These are phyloP conservation scores for Tetrahymena thermophila DNA, from an alignment of 73 alveolate species.

Conservation along the genomic window DNA sequence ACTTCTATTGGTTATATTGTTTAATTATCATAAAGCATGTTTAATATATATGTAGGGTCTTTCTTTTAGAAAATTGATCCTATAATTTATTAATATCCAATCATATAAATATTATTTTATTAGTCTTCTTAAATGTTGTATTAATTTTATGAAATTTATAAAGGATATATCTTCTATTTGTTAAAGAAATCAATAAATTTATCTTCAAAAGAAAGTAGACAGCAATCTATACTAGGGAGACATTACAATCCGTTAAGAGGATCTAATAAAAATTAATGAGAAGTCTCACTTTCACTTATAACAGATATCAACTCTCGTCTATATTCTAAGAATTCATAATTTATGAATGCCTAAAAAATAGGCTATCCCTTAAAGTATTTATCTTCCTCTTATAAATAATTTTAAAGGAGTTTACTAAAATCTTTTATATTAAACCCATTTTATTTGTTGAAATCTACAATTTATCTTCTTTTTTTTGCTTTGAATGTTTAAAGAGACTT, in stretches of 20 bases:
- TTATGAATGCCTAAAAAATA: background rate
- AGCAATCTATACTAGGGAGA: background rate
- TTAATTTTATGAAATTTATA: background rate
- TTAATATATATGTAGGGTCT: background rate
- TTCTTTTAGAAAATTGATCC: background rate
- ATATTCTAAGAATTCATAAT: background rate
- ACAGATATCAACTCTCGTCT: background rate
- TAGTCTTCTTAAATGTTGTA: background rate
- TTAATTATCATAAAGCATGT: background rate
- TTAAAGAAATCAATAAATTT: background rate
- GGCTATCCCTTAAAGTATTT: background rate
- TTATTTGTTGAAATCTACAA: background rate
- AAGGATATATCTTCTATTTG: background rate
- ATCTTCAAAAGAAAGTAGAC: background rate
- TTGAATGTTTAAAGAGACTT: background rate
- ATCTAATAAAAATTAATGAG: background rate
- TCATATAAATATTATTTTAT: background rate
- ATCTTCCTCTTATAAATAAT: background rate
- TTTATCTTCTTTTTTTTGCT: background rate
- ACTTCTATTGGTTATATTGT: background rate
- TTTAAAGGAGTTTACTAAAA: background rate
- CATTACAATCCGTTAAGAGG: background rate
- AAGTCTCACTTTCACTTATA: background rate
- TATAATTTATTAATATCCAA: background rate
- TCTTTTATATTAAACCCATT: background rate